Base-by-base conservation (phyloP, 805 yeast genomes). In the Yamadazyma kitorensis region DNA sequence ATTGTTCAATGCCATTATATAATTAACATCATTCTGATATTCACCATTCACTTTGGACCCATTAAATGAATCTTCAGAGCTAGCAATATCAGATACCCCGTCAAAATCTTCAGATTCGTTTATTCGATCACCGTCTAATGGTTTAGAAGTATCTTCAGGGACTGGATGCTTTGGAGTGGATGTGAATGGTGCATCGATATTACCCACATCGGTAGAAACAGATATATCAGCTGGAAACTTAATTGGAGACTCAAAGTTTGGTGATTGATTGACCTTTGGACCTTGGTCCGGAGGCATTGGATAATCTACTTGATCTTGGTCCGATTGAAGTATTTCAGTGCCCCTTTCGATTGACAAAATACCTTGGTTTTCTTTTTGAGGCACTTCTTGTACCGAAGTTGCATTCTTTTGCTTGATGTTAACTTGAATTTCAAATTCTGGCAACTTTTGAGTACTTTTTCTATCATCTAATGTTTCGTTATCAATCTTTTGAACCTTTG, bases 191-290 rank as follows among this genome's bases (percentile, higher is more conserved):
- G n/a, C n/a, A n/a, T n/a, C n/a, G n/a, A n/a, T 29, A 11, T 33
- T 37, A 9, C 17, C n/a, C 9, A 34, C 17, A 12, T 39, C 43
- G 6, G 43, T 39, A 8, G 54, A 48, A 4, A 34, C 51, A 9
- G 54, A 49, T 8, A 49, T 35, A 31, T 49, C 45, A 9, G 49
- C 40, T 6, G 52, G 51, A 17, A 47, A 33, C 23, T 25, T 34
- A 7, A 34, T 29, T 3, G 42, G 39, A n/a, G 44, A 46, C 7
- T 24, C 24, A 11, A n/a, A n/a, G n/a, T n/a, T n/a, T n/a, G n/a
- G n/a, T n/a, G n/a, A n/a, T n/a, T n/a, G n/a, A n/a, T n/a, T n/a
- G n/a, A n/a, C n/a, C n/a, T n/a, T n/a, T n/a, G n/a, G n/a, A n/a
- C n/a, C n/a, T n/a, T n/a, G n/a, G n/a, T n/a, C n/a, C n/a, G n/a